Evolutionary conservation across 208 protist species (phyloP), one percentile per base, ranked within the genome.

Genomic region (Trypanosoma congolense): DNA sequence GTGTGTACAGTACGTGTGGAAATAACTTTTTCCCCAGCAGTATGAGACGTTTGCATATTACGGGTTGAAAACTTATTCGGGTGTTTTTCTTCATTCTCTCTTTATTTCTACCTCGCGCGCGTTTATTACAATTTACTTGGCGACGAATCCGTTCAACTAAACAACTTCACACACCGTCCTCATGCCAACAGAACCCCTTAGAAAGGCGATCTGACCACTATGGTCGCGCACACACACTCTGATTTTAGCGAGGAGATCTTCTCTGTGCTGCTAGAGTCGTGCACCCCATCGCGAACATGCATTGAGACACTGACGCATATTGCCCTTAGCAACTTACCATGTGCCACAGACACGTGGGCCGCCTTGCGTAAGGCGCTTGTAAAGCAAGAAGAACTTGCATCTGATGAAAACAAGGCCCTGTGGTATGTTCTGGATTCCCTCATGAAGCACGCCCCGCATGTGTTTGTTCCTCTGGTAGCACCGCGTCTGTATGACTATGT

Each of bases 341-440:
- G 70, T n/a, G 68, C 78, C 5, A 50, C 63, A 9, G 80, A 83
- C 43, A 77, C 68, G 48, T 92, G 80, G 77, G 60, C 81, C 1
- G 78, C 77, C 9, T 51, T 87, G 36, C 81, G 80, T 24, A 83
- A 80, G 43, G 76, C 67, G 4, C 56, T 92, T 48, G 70, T 85
- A 35, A 59, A 54, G 9, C 70, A 59, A 18, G 21, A 61, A 35
- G 73, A 77, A 12, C 62, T 84, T 12, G 73, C 81, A 42, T 65
- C 64, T 4, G 42, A 61, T 26, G 28, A 56, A 2, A 86, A 81
- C 42, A 74, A 73, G 44, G 79, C 77, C 4, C 44, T 92, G 38
- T 92, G 85, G 82, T 87, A 78, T 62, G 50, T 92, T 14, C 52
- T 85, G 12, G 85, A 92, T 56, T 65, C 75, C 1, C 65, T 92